Evolutionary conservation across 1,284 basidiomycete genomes (phyloP), one percentile per base, ranked within the genome.

Genomic region (Phylloporus sp.): DNA sequence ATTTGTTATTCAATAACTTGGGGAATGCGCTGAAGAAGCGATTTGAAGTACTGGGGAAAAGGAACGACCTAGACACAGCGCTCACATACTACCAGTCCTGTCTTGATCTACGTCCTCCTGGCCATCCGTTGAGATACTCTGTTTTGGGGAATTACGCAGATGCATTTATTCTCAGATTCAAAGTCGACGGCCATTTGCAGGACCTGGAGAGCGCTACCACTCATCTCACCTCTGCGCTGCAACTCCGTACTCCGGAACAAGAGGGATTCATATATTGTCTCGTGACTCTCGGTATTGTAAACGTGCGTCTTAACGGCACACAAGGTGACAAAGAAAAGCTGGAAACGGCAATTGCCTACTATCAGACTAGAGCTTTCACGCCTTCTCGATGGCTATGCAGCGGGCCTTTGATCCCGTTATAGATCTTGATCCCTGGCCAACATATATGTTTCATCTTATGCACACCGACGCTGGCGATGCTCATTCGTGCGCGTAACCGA

Each of bases 371-470:
- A 76, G 4, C 67, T 69, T 39, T 70, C 69, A 4, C 65, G 67
- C 12, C 66, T 79, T 39, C 73, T 79, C 7, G 67, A 70, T 17
- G 72, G 72, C 53, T 77, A 75, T 49, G 63, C 65, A 17, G 35
- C 52, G 32, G 73, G 69, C 45, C 76, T 76, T 60, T 63, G 29
- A n/a, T 19, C 53, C 43, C 76, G 75, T 15, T 72, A 66, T 57
- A n/a, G n/a, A n/a, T 32, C 17, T 1, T 45, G 62, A 7, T 35
- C 49, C 8, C 71, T 84, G 37, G 66, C 71, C 0, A 76, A 80
- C 41, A 56, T 78, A 4, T 82, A 75, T 39, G 62, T 83, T 19
- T 82, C 78, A 4, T 85, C 82, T 5, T 84, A 83, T n/a, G n/a
- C 57, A 81, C 78, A 3, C 80, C 81, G 1, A 81, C 78, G 0